Evolutionary conservation across 768 basidiomycete genomes (phyloP), one percentile per base, ranked within the genome.

Genomic region (Rhizopogon vinicolor): DNA sequence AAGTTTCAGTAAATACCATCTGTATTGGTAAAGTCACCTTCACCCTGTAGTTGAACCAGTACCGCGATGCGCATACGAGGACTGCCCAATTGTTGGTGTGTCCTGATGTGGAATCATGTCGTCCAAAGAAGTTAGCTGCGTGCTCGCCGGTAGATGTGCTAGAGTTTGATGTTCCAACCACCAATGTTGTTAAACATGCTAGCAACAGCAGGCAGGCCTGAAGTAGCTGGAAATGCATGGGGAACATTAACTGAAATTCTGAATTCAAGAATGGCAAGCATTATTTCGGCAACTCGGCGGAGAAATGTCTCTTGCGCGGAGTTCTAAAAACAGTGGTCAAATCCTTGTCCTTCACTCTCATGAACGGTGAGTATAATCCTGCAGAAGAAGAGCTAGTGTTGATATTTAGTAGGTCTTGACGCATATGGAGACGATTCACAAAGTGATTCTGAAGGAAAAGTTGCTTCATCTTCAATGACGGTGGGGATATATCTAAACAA

Each of bases 61-160:
- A 96, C 55, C 95, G 69, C 5, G 94, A 97, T 1, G 97, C 81
- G 63, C 91, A 95, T 4, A 98, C 95, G 37, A 98, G 76, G 5
- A 99, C 95, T 1, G 97, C 97, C 97, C 97, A 99, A 69, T 98
- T 98, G 67, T 98, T 99, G 6, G 96, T 97, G 67, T 97, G 93
- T 6, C 74, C 67, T 6, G 69, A 67, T 35, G 58, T 59, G 4
- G 63, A 65, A 10, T 65, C 71, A 70, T 76, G 72, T 51, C 72
- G 68, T 7, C 63, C 67, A 62, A 83, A 81, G 67, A 84, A 83
- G 35, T 77, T 69, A 37, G 68, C 65, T 31, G 78, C 74, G 29
- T 70, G 65, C 31, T 74, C 69, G 54, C 76, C 74, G 25, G 53
- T 50, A 18, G 46, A 41, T 3, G 12, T 19, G 2, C 31, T 52